These are phyloP conservation scores for Penicillium cataractarum DNA, from an alignment of 495 filamentous ascomycete species.

Conservation along the genomic window DNA sequence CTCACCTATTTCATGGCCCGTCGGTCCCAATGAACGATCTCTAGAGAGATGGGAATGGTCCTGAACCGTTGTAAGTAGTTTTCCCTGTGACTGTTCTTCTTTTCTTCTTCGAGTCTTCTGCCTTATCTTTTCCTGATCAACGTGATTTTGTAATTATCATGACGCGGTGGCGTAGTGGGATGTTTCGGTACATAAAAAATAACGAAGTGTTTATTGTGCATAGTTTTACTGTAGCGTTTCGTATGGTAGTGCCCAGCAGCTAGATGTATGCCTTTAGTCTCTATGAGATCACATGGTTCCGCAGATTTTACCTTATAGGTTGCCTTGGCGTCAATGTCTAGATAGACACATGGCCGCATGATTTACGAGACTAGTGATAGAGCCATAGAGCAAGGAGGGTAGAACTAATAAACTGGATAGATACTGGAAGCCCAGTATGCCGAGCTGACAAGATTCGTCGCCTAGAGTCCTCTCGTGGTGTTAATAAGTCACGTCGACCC, in stretches of 20 bases:
- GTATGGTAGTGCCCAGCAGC: not conserved
- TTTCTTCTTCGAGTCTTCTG: not conserved
- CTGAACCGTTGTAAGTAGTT: slow-evolving; percentile 8
- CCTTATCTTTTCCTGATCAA: slow-evolving; percentile 9
- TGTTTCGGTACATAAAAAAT: slow-evolving; percentile 16
- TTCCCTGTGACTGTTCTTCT: slow-evolving; percentile 2
- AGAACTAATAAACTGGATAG: too few species aligned
- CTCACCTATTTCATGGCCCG: slow-evolving; percentile 85
- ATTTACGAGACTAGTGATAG: too few species aligned
- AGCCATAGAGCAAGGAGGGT: too few species aligned
- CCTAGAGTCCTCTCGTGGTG: too few species aligned
- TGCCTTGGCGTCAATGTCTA: too few species aligned
- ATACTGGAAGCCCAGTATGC: too few species aligned
- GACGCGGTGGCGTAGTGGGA: slow-evolving; percentile 1
- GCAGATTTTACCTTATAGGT: too few species aligned
- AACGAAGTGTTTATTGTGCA: not conserved
- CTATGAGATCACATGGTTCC: too few species aligned
- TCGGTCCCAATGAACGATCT: slow-evolving; percentile 22
- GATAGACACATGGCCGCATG: too few species aligned
- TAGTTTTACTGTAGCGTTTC: not conserved
- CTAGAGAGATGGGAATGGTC: not conserved
- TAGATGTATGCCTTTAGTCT: too few species aligned
- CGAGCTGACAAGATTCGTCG: too few species aligned
- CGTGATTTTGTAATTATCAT: slow-evolving; percentile 15
- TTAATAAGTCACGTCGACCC: too few species aligned